Conservation (phyloP, 2,329 filamentous ascomycete species). For the Arthroderma uncinatum region DNA sequence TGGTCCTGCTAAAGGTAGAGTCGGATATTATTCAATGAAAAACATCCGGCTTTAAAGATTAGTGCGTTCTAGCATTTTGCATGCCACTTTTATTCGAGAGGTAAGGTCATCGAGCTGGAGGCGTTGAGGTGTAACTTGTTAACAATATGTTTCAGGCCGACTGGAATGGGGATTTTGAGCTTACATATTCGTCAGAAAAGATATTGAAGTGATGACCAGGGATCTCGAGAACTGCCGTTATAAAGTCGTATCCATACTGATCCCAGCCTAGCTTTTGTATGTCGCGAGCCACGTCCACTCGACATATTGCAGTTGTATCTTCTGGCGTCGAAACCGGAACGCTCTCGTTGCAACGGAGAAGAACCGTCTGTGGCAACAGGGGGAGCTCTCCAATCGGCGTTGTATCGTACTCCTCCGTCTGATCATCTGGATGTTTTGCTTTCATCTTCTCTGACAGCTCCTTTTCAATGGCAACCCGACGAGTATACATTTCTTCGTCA, state of each 20-base stretch:
- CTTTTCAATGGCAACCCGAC: slow-evolving; percentile 10
- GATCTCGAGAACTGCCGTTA: slow-evolving; percentile 13
- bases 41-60: background rate
- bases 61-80: slow-evolving; percentile 14
- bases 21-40: background rate
- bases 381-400: slow-evolving; percentile 1
- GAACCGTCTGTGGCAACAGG: slow-evolving; percentile 10
- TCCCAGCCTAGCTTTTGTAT: slow-evolving; percentile 16
- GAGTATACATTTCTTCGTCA: slow-evolving; percentile 1
- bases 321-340: slow-evolving; percentile 11
- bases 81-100: slow-evolving; percentile 13
- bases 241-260: slow-evolving; percentile 14
- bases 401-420: slow-evolving; percentile 5
- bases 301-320: slow-evolving; percentile 8
- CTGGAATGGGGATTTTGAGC: background rate
- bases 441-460: slow-evolving; percentile 9
- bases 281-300: slow-evolving; percentile 15
- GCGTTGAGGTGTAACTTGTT: no score
- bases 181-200: slow-evolving; percentile 15
- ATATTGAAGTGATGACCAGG: slow-evolving; percentile 18
- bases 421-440: background rate
- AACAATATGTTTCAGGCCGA: no score
- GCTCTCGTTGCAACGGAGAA: slow-evolving; percentile 15
- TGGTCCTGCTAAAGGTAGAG: background rate
- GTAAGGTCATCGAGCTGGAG: slow-evolving; percentile 15